A percentile compares a stretch with the other conserved stretches of the same genome.
Conservation (phyloP, 1,284 basidiomycete species). For the Puccinia polysora region DNA sequence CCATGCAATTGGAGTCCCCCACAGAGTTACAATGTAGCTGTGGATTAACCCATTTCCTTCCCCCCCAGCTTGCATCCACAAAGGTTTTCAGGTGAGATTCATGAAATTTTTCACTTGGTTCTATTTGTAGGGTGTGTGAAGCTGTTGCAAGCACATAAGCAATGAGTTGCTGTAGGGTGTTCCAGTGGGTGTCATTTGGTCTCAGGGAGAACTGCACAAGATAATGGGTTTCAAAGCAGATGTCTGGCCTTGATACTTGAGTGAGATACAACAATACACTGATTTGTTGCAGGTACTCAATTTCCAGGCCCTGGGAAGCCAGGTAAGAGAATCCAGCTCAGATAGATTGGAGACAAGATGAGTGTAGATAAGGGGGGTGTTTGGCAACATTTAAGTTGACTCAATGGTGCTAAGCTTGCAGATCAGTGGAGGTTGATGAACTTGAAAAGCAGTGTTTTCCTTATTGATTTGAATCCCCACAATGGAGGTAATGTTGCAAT, state of each 20-base stretch:
- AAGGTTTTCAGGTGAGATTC: background rate
- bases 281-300: background rate
- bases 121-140: background rate
- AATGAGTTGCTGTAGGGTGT: constrained; percentile 3
- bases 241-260: constrained; percentile 2
- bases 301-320: background rate
- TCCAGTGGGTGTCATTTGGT: background rate
- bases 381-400: background rate
- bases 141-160: background rate
- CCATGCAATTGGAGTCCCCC: constrained; percentile 11
- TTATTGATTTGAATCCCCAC: background rate
- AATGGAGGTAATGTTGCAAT: background rate
- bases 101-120: background rate
- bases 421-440: background rate
- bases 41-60: background rate
- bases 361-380: background rate
- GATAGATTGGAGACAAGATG: no score
- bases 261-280: background rate
- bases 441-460: background rate
- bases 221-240: background rate
- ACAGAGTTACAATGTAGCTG: background rate
- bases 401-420: background rate
- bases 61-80: constrained; percentile 12
- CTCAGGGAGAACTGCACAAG: background rate
- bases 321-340: no score